A percentile compares a stretch with the other conserved stretches of the same genome.
Conservation (phyloP, 371 early-diverging fungal genomes). For the Chytridium lagenaria region DNA sequence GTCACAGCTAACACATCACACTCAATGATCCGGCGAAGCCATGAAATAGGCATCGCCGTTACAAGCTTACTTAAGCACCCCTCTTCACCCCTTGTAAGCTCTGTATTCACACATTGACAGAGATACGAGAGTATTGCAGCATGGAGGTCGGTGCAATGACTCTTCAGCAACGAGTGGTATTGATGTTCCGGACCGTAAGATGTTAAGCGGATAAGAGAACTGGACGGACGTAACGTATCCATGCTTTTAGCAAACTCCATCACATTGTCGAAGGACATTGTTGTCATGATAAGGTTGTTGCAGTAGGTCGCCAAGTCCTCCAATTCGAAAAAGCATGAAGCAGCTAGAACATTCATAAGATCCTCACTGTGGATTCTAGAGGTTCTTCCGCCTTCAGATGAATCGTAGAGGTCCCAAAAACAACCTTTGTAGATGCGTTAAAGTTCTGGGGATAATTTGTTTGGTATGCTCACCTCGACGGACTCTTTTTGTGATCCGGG, state of each 20-base stretch:
- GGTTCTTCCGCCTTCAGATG: slow-evolving; percentile 14
- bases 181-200: slow-evolving; percentile 30
- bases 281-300: slow-evolving; percentile 22
- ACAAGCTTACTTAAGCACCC: slow-evolving; percentile 5
- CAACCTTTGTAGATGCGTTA: slow-evolving; percentile 21
- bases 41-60: slow-evolving; percentile 35
- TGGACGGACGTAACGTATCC: slow-evolving; percentile 31
- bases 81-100: neutral
- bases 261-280: slow-evolving; percentile 27
- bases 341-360: slow-evolving; percentile 34
- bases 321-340: slow-evolving; percentile 50
- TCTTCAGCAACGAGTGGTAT: slow-evolving; percentile 27
- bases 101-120: slow-evolving; percentile 25
- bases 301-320: slow-evolving; percentile 35
- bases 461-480: slow-evolving; percentile 28
- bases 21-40: slow-evolving; percentile 42
- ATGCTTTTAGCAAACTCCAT: slow-evolving; percentile 25
- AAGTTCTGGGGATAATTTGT: neutral
- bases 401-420: slow-evolving; percentile 43
- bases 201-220: neutral
- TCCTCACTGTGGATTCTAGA: slow-evolving; percentile 14
- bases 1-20: slow-evolving; percentile 35
- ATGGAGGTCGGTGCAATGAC: slow-evolving; percentile 15
- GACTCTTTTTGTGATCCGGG: slow-evolving; percentile 33
- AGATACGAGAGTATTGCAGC: slow-evolving; percentile 30